Evolutionary conservation across 805 yeast species (phyloP), one percentile per base, ranked within the genome.

Genomic region (Barnettozyma salicaria): DNA sequence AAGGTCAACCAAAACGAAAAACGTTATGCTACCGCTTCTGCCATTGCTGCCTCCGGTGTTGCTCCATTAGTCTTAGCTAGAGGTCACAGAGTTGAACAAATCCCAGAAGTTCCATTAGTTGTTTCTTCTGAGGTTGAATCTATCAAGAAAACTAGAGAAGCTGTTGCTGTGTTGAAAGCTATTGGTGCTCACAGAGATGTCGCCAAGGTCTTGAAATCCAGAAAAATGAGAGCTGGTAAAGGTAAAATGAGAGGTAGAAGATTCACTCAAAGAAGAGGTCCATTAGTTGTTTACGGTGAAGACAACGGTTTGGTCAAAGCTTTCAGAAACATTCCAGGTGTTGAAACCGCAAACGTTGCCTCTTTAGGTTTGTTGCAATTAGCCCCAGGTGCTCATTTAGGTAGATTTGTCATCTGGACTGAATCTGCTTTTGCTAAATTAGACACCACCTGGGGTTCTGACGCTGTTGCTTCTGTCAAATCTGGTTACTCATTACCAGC

Each of bases 331-430:
- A 76, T 92, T 57, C 98, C 98, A 72, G 98, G 98, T 84, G 97
- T 92, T 58, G 98, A 92, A 78, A 80, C 96, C 64, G 80, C 90
- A 61, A 75, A 80, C 68, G 98, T 92, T 60, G 74, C 82, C 61
- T 76, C 89, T 65, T 79, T 92, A 64, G 92, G 92, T 76, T 78
- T 92, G 62, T 82, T 92, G 68, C 97, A 90, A 78, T 84, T 92
- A 65, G 98, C 98, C 61, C 98, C 98, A 72, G 98, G 98, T 83
- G 95, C 97, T 67, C 98, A 92, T 80, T 77, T 92, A 64, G 98
- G 98, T 78, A 89, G 98, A 81, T 92, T 92, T 65, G 83, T 92
- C 65, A 87, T 92, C 87, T 92, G 98, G 98, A 89, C 98, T 65
- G 96, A 89, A 78, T 75, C 87, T 67, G 99, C 99, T 67, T 88